Conservation (phyloP, 2,329 filamentous ascomycete genomes). For the Neoarthrinium moseri region DNA sequence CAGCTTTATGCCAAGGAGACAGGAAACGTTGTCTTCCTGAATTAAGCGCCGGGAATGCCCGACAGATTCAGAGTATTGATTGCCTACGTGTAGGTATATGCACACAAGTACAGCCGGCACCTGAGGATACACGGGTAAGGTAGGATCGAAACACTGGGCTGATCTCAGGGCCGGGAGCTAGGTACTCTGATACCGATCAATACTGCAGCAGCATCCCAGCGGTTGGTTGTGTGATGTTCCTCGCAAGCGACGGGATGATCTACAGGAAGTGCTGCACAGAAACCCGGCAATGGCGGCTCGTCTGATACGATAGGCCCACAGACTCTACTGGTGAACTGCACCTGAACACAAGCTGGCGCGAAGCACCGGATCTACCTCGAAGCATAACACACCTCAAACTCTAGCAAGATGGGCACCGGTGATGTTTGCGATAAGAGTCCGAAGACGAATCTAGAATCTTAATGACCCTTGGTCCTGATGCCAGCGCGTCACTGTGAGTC, state of each 20-base stretch:
- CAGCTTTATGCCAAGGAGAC: too few relatives aligned
- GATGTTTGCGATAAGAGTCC: too few relatives aligned
- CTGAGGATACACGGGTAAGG: neutral
- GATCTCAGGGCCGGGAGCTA: neutral
- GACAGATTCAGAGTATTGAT: too few relatives aligned
- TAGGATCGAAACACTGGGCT: neutral
- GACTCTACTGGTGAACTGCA: neutral
- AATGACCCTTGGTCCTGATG: too few relatives aligned
- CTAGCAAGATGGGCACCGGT: too few relatives aligned
- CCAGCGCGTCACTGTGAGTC: too few relatives aligned
- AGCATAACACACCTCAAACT: neutral
- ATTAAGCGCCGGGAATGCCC: too few relatives aligned
- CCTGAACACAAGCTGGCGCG: neutral
- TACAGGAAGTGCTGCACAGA: conserved; percentile 15
- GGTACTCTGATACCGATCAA: too few relatives aligned
- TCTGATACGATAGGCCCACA: conserved; percentile 20
- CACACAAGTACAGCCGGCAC: neutral
- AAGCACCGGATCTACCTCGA: neutral
- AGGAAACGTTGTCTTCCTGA: too few relatives aligned
- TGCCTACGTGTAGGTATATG: too few relatives aligned
- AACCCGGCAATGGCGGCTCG: conserved; percentile 21
- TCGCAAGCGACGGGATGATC: conserved; percentile 20
- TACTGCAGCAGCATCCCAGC: too few relatives aligned
- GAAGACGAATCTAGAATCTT: too few relatives aligned
- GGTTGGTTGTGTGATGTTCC: conserved; percentile 12